Conservation (phyloP, 2,329 filamentous ascomycete genomes). For the Tolypocladium guangdongense region DNA sequence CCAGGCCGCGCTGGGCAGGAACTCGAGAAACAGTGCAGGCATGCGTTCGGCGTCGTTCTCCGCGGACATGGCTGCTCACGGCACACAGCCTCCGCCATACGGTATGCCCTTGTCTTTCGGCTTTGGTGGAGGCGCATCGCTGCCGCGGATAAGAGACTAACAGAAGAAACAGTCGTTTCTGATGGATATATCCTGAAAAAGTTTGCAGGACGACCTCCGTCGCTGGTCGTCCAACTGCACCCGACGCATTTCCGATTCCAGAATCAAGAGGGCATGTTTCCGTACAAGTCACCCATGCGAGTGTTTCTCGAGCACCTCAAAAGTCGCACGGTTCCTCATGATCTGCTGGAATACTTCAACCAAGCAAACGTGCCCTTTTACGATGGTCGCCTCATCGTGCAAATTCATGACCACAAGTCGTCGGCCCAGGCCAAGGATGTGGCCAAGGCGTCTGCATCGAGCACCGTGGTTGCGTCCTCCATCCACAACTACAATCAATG, state of each 20-base stretch:
- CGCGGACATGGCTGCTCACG: slow-evolving; percentile 28
- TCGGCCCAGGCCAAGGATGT: slow-evolving; percentile 49
- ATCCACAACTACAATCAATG: slow-evolving; percentile 89
- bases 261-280: slow-evolving; percentile 83
- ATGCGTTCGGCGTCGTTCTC: slow-evolving; percentile 36
- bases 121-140: not conserved
- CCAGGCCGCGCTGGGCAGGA: slow-evolving; percentile 29
- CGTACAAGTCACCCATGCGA: slow-evolving; percentile 87
- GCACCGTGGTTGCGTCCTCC: slow-evolving; percentile 60
- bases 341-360: slow-evolving; percentile 71
- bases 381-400: slow-evolving; percentile 88
- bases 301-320: slow-evolving; percentile 68
- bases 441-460: slow-evolving; percentile 41
- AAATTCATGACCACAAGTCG: slow-evolving; percentile 80
- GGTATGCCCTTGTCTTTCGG: slow-evolving; percentile 22
- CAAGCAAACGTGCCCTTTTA: slow-evolving; percentile 70
- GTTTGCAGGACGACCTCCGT: slow-evolving; percentile 64
- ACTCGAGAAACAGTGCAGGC: slow-evolving; percentile 39
- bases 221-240: slow-evolving; percentile 77
- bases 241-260: slow-evolving; percentile 85
- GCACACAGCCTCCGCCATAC: slow-evolving; percentile 39
- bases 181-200: slow-evolving; percentile 74
- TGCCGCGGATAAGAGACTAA: not conserved
- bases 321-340: slow-evolving; percentile 72
- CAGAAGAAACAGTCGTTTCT: slow-evolving; percentile 48